Conservation (phyloP, 345 rosid species). For the Durio zibethinus region DNA sequence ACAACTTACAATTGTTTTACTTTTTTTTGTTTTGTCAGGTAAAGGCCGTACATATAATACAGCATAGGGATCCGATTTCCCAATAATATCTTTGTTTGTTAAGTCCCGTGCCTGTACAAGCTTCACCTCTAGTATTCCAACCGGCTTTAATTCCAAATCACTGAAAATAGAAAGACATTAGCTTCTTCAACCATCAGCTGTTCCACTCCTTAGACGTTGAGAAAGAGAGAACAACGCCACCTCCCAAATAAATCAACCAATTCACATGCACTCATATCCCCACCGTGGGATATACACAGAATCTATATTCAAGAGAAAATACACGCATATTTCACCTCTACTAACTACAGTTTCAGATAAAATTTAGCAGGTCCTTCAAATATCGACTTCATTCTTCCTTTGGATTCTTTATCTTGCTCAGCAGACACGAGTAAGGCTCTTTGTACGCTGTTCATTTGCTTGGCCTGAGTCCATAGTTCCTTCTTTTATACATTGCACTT, state of each 20-base stretch:
- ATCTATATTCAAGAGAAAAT: background rate
- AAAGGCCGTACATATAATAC: constrained; percentile 75
- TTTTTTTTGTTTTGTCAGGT: constrained; percentile 66
- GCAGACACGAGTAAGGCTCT: background rate
- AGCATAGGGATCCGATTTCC: constrained; percentile 98
- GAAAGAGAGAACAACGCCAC: background rate
- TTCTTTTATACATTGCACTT: background rate
- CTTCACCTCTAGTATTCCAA: constrained; percentile 89
- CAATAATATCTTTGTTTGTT: constrained; percentile 91
- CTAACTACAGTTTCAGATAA: background rate
- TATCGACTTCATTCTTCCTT: background rate
- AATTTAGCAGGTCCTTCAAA: background rate
- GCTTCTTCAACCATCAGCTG: constrained; percentile 9
- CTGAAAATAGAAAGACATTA: constrained; percentile 44
- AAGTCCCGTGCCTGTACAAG: constrained; percentile 93
- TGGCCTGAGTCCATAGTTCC: background rate
- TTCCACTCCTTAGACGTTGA: background rate
- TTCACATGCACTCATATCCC: background rate
- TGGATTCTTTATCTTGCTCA: background rate
- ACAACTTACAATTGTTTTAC: constrained; percentile 75
- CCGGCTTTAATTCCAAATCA: constrained; percentile 90
- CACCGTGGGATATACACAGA: background rate
- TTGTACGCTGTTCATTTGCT: background rate
- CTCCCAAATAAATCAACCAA: background rate
- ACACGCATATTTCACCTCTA: background rate